Conservation (phyloP, 208 protist genomes). For the Angomonas desouzai region DNA sequence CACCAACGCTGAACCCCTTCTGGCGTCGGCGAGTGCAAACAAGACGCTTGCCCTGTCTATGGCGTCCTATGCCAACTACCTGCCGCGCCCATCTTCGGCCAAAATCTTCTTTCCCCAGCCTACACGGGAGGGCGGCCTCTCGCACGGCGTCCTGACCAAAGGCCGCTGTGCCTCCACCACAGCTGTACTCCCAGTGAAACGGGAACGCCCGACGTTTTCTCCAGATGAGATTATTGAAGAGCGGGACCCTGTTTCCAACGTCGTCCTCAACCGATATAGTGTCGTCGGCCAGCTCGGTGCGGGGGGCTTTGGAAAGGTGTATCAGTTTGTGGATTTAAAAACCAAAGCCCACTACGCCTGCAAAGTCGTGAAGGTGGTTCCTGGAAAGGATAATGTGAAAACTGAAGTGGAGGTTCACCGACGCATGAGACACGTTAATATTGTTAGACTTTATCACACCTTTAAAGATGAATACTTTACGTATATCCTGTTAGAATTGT, state of each 20-base stretch:
- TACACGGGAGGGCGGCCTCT: not conserved
- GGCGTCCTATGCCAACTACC: not conserved
- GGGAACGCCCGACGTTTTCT: not conserved
- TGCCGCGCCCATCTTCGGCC: constrained; percentile 1
- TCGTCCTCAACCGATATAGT: constrained; percentile 33
- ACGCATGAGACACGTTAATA: constrained; percentile 60
- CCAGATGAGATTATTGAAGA: constrained; percentile 38
- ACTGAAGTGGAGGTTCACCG: constrained; percentile 67
- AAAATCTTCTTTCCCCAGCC: not conserved
- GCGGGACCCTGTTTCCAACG: constrained; percentile 22
- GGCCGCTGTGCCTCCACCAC: not conserved
- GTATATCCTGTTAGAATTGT: constrained; percentile 79
- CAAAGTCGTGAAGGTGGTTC: constrained; percentile 46
- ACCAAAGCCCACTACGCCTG: constrained; percentile 38
- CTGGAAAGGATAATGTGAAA: constrained; percentile 23
- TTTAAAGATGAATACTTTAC: constrained; percentile 62
- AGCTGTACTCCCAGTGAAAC: not conserved
- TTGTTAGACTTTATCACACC: constrained; percentile 47
- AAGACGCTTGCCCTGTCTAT: not conserved
- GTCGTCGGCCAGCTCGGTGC: constrained; percentile 53
- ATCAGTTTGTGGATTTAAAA: constrained; percentile 39
- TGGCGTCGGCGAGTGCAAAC: not conserved
- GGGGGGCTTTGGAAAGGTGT: constrained; percentile 64
- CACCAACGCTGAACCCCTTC: not conserved
- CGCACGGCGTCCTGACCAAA: not conserved